Base-by-base conservation (phyloP, 495 filamentous ascomycete species). In the Talaromyces proteolyticus region DNA sequence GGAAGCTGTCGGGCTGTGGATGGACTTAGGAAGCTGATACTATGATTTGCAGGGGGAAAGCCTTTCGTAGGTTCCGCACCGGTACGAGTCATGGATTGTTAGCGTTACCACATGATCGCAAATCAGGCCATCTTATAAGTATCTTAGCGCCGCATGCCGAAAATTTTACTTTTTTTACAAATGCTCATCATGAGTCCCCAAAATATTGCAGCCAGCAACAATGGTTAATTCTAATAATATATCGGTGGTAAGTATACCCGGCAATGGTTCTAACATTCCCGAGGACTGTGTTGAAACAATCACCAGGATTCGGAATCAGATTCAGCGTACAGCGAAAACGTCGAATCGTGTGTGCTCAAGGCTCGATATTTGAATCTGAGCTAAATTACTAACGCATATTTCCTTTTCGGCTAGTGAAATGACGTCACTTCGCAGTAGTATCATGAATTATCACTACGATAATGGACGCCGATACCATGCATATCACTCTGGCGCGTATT, bases 391-490 rank as follows among this genome's bases (percentile, higher is more conserved):
- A 45, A 45, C 21, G 4, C n/a, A 45, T 45, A 25, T 8, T 4
- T 45, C n/a, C 23, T 12, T 26, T 18, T 22, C 6, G 10, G 4
- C 14, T 37, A 47, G 44, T 21, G 44, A 47, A 20, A 18, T 47
- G 44, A 47, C 44, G 14, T 47, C 44, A 17, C 44, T 47, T 29
- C 26, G 44, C 24, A 47, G 44, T 16, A 54, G 50, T 48, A 52
- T 63, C 37, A 57, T 53, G 2, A 51, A 60, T 17, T 66, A 66
- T 23, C 63, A 59, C 18, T 53, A 57, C 22, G 64, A 69, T 29
- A 69, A 69, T 43, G 58, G 66, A 24, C 53, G 66, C 36, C 55
- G 57, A 50, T 69, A 69, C 29, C 65, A 70, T 53, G 57, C 67
- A 14, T 70, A 67, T 49, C 63, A 66, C 54, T 56, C 49, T 42